Evolutionary conservation across 2,329 filamentous ascomycete genomes (phyloP), one percentile per base, ranked within the genome.

Genomic region (Colletotrichum sp.): DNA sequence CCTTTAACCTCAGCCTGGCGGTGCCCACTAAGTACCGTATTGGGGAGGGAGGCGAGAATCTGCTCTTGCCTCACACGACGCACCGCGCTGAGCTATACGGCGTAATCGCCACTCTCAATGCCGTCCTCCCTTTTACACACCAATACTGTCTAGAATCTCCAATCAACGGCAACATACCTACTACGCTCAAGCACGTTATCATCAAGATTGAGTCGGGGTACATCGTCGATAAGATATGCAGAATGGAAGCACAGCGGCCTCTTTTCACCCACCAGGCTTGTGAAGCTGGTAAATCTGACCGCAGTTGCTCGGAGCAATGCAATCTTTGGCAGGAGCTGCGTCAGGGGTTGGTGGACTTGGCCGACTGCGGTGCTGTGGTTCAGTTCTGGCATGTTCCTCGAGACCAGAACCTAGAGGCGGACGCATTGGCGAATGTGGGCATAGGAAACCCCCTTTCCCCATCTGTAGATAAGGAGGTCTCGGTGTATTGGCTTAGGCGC

Each of bases 1-100:
- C 55, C 4, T 59, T 59, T 15, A 59, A 59, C 1, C n/a, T 59
- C 21, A 28, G 55, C 8, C 16, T 59, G 15, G 8, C 8, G 1
- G 55, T 28, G 24, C 55, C 55, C 0, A 28, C 21, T 0, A 18
- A 2, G 1, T 28, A 28, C 55, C 0, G 0, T 1, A 2, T 1
- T 6, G 8, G 4, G 15, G 15, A 18, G 24, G 24, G 24, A 28
- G 10, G n/a, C 24, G 55, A 59, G 3, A 10, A 18, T 1, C 16
- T 10, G 13, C 8, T 0, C 8, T 12, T 1, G 24, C 24, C 0
- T 52, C 55, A 59, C 16, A 59, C 21, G n/a, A 28, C 1, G 21
- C 13, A 18, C 18, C 24, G 55, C 26, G 55, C 55, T 18, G 21
- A 28, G 13, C 16, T 28, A 1, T 2, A 28, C 26, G 55, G 4